Conservation (phyloP, 805 yeast genomes). For the Candida germanica region DNA sequence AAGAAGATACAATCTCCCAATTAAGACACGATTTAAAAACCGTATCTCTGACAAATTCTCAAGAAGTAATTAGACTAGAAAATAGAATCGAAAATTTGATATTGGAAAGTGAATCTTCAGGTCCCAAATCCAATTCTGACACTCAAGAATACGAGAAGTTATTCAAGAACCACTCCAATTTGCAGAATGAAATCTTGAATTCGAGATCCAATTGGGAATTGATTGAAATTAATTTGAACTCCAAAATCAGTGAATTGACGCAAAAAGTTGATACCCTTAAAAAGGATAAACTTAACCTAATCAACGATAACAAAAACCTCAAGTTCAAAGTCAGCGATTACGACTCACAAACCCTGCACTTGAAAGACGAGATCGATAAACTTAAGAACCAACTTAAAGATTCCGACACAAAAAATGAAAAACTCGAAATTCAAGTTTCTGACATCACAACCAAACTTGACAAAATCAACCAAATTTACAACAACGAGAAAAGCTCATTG, state of each 20-base stretch:
- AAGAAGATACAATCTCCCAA: conserved; percentile 28
- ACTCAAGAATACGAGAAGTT: conserved; percentile 42
- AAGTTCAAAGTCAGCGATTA: conserved; percentile 5
- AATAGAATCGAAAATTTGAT: conserved; percentile 67
- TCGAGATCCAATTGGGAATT: conserved; percentile 82
- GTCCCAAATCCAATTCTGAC: conserved; percentile 13
- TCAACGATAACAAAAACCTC: conserved; percentile 26
- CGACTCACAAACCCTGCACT: background rate
- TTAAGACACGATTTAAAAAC: conserved; percentile 26
- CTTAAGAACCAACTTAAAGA: conserved; percentile 3
- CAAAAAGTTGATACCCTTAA: conserved; percentile 27
- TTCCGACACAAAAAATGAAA: conserved; percentile 12
- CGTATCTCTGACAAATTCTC: conserved; percentile 30
- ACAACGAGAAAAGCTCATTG: conserved; percentile 27
- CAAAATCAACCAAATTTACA: conserved; percentile 29
- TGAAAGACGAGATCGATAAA: conserved; percentile 1
- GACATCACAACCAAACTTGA: conserved; percentile 22
- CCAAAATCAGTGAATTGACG: conserved; percentile 38
- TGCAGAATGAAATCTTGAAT: conserved; percentile 69
- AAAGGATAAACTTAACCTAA: conserved; percentile 25
- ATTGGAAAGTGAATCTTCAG: conserved; percentile 51
- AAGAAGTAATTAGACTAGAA: conserved; percentile 60
- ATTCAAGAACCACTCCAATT: conserved; percentile 46
- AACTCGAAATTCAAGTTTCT: conserved; percentile 10
- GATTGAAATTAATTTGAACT: conserved; percentile 55